Percentiles rank a stretch among this genome's conserved stretches.
Conservation (phyloP, 2,329 filamentous ascomycete species). For the Lecanosticta acicola region DNA sequence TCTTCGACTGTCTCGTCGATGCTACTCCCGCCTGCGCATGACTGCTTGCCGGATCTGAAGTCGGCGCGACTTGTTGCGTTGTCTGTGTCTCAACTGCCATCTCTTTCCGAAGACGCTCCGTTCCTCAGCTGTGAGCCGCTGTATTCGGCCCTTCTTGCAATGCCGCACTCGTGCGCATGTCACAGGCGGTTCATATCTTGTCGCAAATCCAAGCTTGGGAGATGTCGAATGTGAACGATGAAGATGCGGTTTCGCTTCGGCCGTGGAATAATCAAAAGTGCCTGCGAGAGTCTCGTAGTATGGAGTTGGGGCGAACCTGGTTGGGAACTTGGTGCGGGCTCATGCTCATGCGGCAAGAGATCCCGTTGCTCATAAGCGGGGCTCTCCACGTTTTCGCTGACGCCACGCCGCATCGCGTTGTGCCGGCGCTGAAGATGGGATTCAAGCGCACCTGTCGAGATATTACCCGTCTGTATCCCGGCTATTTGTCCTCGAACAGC, state of each 20-base stretch:
- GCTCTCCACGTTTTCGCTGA: constrained; percentile 6
- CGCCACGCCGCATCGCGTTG: constrained; percentile 2
- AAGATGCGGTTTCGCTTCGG: constrained; percentile 6
- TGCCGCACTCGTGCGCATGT: background rate
- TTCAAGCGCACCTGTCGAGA: too few relatives aligned
- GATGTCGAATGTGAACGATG: background rate
- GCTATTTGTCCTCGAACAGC: too few relatives aligned
- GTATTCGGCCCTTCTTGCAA: constrained; percentile 12
- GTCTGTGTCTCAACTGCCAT: constrained; percentile 20
- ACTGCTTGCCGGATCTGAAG: constrained; percentile 5
- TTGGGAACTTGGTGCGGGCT: background rate
- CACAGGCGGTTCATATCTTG: constrained; percentile 1
- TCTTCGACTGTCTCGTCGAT: constrained; percentile 23
- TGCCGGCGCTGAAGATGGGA: too few relatives aligned
- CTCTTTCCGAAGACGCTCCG: constrained; percentile 7
- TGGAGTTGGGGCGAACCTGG: constrained; percentile 1
- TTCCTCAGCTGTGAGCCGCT: constrained; percentile 8
- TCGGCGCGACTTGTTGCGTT: constrained; percentile 7
- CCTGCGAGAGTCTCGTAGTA: constrained; percentile 4
- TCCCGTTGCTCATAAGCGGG: background rate
- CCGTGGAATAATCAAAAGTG: constrained; percentile 6
- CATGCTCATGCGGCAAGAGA: background rate
- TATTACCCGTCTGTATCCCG: too few relatives aligned
- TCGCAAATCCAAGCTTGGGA: background rate
- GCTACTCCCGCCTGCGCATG: constrained; percentile 8